Percentiles rank a stretch among this genome's conserved stretches.
Evolutionary conservation across 2,329 filamentous ascomycete genomes (phyloP).

Genomic region (Aspergillus udagawae): DNA sequence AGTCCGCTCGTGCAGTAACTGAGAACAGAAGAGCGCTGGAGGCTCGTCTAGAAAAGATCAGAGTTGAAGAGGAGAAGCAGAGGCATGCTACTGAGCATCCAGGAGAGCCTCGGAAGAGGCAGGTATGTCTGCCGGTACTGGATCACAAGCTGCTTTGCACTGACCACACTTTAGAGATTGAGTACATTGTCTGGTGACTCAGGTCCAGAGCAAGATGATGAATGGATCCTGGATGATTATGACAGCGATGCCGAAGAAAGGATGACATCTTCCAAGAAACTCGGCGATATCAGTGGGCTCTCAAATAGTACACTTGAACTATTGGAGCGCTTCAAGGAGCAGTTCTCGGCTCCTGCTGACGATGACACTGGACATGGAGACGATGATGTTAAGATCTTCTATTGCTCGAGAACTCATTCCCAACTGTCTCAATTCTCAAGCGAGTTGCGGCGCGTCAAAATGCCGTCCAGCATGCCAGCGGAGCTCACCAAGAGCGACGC

Average conservation of each 20-base stretch:
- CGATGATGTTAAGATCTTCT: slow-evolving; percentile 76
- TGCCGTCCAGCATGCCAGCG: slow-evolving; percentile 67
- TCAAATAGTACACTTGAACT: slow-evolving; percentile 73
- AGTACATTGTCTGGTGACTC: slow-evolving; percentile 14
- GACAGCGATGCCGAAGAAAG: slow-evolving; percentile 56
- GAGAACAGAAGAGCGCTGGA: slow-evolving; percentile 70
- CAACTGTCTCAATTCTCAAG: slow-evolving; percentile 84
- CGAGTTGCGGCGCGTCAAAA: slow-evolving; percentile 72
- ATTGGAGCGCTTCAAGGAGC: slow-evolving; percentile 62
- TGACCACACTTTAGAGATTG: slow-evolving; percentile 23
- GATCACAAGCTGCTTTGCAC: background rate
- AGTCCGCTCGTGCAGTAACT: slow-evolving; percentile 64
- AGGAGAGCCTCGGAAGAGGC: slow-evolving; percentile 46
- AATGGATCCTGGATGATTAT: slow-evolving; percentile 74
- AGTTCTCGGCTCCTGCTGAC: slow-evolving; percentile 23
- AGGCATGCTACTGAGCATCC: slow-evolving; percentile 49
- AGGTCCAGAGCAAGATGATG: slow-evolving; percentile 52
- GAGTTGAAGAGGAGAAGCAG: slow-evolving; percentile 58
- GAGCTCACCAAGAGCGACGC: slow-evolving; percentile 24
- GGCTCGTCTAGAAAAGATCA: slow-evolving; percentile 61
- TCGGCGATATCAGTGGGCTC: slow-evolving; percentile 45
- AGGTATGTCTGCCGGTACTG: slow-evolving; percentile 24
- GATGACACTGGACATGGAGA: slow-evolving; percentile 48
- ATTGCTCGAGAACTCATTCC: slow-evolving; percentile 89
- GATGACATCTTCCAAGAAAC: slow-evolving; percentile 21